Conservation (phyloP, 495 filamentous ascomycete species). For the Diplogelasinospora grovesii region DNA sequence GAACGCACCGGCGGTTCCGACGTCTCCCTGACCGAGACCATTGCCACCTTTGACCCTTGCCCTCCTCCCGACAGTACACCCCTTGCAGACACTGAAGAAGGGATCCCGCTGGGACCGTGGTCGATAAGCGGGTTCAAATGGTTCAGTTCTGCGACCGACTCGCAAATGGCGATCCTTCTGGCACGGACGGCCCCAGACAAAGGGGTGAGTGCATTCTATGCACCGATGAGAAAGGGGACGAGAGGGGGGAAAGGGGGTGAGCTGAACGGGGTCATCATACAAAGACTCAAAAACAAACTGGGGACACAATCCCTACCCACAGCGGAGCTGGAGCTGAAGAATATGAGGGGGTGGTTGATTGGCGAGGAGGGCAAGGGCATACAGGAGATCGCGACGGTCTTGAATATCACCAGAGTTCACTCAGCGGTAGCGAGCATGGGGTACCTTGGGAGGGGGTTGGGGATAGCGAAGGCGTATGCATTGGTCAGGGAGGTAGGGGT, state of each 20-base stretch:
- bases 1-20: conserved; percentile 71
- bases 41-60: conserved; percentile 32
- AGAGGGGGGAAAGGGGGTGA: conserved; percentile 36
- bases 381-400: conserved; percentile 55
- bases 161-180: conserved; percentile 61
- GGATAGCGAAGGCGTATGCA: conserved; percentile 53
- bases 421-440: conserved; percentile 51
- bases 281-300: conserved; percentile 63
- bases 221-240: conserved; percentile 48
- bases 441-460: conserved; percentile 54
- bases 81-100: conserved; percentile 20
- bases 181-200: conserved; percentile 50
- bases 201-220: conserved; percentile 59
- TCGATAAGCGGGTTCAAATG: conserved; percentile 65
- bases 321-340: conserved; percentile 57
- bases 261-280: conserved; percentile 61
- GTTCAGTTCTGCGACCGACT: conserved; percentile 71
- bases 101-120: conserved; percentile 51
- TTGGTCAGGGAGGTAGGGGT: conserved; percentile 29
- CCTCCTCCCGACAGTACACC: conserved; percentile 13
- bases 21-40: conserved; percentile 63
- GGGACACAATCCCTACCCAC: conserved; percentile 65
- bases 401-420: conserved; percentile 65
- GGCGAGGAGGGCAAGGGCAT: conserved; percentile 59
- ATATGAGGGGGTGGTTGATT: conserved; percentile 57